A percentile compares a stretch with the other conserved stretches of the same genome.
These are phyloP conservation scores for Seiridium cupressi DNA, from an alignment of 2,329 filamentous ascomycete species.

Conservation along the genomic window DNA sequence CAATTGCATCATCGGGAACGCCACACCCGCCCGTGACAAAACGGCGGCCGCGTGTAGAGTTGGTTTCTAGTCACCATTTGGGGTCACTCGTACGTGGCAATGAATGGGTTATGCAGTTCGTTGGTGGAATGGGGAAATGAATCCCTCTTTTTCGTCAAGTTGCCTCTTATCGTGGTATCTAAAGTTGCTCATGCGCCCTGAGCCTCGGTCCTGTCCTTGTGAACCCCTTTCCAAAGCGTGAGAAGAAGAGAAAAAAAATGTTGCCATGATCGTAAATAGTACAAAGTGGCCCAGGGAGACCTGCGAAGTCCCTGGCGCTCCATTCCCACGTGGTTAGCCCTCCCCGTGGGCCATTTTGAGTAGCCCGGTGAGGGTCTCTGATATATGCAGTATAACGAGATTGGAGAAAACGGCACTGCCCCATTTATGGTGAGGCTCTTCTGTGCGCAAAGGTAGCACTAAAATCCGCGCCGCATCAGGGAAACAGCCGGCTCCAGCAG, in stretches of 20 bases:
- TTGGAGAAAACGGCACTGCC: not conserved
- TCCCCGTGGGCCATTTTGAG: too few relatives aligned
- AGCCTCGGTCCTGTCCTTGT: too few relatives aligned
- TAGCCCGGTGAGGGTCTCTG: not conserved
- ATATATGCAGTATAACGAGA: not conserved
- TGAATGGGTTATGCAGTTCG: too few relatives aligned
- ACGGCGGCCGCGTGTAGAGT: too few relatives aligned
- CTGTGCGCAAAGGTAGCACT: not conserved
- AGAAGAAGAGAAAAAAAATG: not conserved
- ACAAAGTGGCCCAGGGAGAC: not conserved
- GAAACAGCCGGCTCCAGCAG: constrained; percentile 5
- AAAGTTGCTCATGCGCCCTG: not conserved
- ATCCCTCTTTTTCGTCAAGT: not conserved
- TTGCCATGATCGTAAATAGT: not conserved
- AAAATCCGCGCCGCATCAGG: constrained; percentile 5
- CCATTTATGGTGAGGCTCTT: not conserved
- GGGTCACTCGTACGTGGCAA: too few relatives aligned
- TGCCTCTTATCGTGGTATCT: not conserved
- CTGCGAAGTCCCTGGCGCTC: not conserved
- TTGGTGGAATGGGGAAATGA: not conserved
- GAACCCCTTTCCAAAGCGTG: too few relatives aligned
- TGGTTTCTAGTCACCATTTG: too few relatives aligned
- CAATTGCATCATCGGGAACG: not conserved
- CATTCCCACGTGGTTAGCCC: too few relatives aligned
- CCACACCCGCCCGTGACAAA: not conserved